A percentile compares a stretch with the other conserved stretches of the same genome.
Evolutionary conservation across 129 eudicot genomes (phyloP).

Genomic region (Artemisia annua): DNA sequence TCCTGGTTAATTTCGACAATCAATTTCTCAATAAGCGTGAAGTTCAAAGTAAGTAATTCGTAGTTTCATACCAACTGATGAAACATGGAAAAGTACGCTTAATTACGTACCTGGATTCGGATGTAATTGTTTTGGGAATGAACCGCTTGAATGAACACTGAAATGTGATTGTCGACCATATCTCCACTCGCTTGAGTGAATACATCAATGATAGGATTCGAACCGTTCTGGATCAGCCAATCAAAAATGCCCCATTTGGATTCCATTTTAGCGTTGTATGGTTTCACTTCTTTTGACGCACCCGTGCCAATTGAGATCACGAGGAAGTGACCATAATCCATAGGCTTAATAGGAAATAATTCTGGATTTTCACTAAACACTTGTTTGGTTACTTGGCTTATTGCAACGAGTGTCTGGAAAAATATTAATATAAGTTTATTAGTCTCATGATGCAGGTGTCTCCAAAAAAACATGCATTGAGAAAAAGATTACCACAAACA

Average conservation of each 20-base stretch:
- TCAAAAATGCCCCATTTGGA: slow-evolving; percentile 57
- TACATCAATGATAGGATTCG: slow-evolving; percentile 45
- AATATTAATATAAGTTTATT: not conserved
- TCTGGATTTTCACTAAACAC: slow-evolving; percentile 28
- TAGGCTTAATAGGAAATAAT: slow-evolving; percentile 49
- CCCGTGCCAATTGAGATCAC: slow-evolving; percentile 60
- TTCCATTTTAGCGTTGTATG: slow-evolving; percentile 42
- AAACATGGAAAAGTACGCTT: not conserved
- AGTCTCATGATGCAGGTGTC: not conserved
- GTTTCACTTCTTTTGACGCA: slow-evolving; percentile 31
- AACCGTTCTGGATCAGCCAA: slow-evolving; percentile 47
- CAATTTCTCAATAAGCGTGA: not conserved
- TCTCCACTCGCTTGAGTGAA: slow-evolving; percentile 55
- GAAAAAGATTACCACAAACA: too few relatives aligned
- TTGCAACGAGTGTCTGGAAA: slow-evolving; percentile 54
- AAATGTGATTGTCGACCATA: slow-evolving; percentile 46
- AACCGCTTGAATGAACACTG: slow-evolving; percentile 49
- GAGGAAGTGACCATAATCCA: slow-evolving; percentile 47
- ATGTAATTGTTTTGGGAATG: slow-evolving; percentile 43
- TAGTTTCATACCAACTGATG: not conserved
- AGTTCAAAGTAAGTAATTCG: not conserved
- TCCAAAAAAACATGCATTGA: too few relatives aligned
- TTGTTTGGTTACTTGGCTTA: slow-evolving; percentile 50
- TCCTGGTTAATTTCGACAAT: slow-evolving; percentile 37
- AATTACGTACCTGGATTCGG: slow-evolving; percentile 45